phyloP scores from a whole-genome alignment of 345 rosid species.

The Eutrema heterophyllum region DNA sequence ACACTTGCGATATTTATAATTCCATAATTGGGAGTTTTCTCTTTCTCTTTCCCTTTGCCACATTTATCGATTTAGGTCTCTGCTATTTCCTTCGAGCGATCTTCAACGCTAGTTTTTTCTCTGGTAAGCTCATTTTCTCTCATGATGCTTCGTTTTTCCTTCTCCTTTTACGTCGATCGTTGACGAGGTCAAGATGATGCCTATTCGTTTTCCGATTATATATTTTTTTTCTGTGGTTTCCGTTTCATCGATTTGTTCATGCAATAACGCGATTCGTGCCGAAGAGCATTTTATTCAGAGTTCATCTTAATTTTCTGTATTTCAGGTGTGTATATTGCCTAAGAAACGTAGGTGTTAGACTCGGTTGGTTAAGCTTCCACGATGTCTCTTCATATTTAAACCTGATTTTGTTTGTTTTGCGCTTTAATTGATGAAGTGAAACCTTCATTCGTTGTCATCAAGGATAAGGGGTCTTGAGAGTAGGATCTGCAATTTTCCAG shows the following conservation, averaged over 20 bases:
- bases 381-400: neutral
- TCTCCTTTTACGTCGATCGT: conserved; percentile 10
- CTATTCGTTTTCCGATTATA: neutral
- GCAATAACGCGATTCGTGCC: neutral
- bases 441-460: neutral
- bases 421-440: neutral
- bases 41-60: too few species aligned
- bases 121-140: conserved; percentile 31
- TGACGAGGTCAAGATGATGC: conserved; percentile 9
- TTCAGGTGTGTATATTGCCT: neutral
- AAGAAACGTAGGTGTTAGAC: neutral
- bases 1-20: too few species aligned
- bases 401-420: neutral
- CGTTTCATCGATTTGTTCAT: neutral
- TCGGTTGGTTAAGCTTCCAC: neutral
- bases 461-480: neutral
- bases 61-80: neutral
- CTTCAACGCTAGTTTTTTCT: conserved; percentile 27
- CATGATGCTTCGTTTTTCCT: neutral
- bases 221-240: neutral
- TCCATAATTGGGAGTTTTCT: too few species aligned
- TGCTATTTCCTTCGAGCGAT: neutral
- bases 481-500: neutral
- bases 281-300: neutral
- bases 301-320: too few species aligned